Percentiles rank a stretch among this genome's conserved stretches.
These are phyloP conservation scores for Elsinoe necatrix DNA, from an alignment of 2,329 filamentous ascomycete genomes.

Conservation along the genomic window DNA sequence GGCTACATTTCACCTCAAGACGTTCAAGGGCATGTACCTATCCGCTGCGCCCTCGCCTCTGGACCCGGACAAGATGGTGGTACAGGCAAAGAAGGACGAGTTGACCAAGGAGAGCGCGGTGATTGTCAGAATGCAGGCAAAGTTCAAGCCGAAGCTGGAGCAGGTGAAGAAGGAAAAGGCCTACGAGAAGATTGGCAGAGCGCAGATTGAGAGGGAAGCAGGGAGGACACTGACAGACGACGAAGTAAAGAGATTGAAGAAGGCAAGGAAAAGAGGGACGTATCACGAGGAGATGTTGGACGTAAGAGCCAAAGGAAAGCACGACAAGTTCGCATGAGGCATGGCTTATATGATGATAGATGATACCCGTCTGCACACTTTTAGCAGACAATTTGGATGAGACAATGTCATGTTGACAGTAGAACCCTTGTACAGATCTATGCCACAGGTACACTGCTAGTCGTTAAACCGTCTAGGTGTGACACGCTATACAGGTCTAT, in stretches of 20 bases:
- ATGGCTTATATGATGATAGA: background rate
- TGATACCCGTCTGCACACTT: background rate
- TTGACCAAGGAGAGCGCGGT: conserved; percentile 69
- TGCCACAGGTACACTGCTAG: background rate
- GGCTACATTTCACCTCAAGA: conserved; percentile 24
- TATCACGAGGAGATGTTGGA: conserved; percentile 82
- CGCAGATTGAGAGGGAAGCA: conserved; percentile 72
- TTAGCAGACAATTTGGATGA: background rate
- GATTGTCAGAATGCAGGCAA: conserved; percentile 82
- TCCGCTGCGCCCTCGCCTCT: conserved; percentile 32
- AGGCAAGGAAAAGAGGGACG: conserved; percentile 73
- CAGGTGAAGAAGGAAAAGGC: conserved; percentile 76
- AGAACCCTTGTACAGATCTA: background rate
- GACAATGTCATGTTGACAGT: background rate
- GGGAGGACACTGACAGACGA: conserved; percentile 71
- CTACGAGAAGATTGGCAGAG: conserved; percentile 73
- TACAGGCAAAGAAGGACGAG: conserved; percentile 44
- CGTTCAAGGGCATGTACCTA: conserved; percentile 9
- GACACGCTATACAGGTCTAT: background rate
- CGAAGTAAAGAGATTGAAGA: conserved; percentile 76
- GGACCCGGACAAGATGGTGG: conserved; percentile 29
- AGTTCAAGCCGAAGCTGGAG: conserved; percentile 79
- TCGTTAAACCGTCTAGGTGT: background rate
- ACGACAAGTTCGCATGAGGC: conserved; percentile 63
- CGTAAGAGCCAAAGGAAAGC: conserved; percentile 84